phyloP scores from a whole-genome alignment of 495 filamentous ascomycete genomes.

The Xylaria castorea region DNA sequence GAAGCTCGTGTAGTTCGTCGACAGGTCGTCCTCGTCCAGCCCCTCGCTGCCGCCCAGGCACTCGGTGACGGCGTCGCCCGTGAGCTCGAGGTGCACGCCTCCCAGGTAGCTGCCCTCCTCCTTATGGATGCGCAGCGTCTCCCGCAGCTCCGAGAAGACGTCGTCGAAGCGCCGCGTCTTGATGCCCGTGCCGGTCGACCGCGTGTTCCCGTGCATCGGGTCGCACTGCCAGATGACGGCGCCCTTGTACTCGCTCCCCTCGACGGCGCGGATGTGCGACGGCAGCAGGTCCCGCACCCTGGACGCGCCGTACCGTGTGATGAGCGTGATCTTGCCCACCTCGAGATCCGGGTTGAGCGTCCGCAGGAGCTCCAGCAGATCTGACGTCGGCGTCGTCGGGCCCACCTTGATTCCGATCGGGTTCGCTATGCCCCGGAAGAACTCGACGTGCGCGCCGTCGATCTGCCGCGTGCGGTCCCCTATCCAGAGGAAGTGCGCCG shows the following conservation, averaged over 20 bases:
- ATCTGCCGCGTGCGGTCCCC: slow-evolving; percentile 94
- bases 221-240: slow-evolving; percentile 96
- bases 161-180: slow-evolving; percentile 89
- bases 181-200: slow-evolving; percentile 70
- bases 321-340: slow-evolving; percentile 90
- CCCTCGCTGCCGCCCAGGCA: slow-evolving; percentile 91
- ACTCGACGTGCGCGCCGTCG: slow-evolving; percentile 92
- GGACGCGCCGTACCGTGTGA: slow-evolving; percentile 87
- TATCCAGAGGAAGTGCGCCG: slow-evolving; percentile 98
- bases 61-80: slow-evolving; percentile 95
- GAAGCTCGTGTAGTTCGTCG: slow-evolving; percentile 88
- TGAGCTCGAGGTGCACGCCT: slow-evolving; percentile 93
- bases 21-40: slow-evolving; percentile 83
- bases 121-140: slow-evolving; percentile 82
- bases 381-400: slow-evolving; percentile 74
- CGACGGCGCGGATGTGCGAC: slow-evolving; percentile 84
- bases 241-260: slow-evolving; percentile 69
- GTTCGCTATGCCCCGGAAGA: slow-evolving; percentile 94
- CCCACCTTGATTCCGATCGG: slow-evolving; percentile 97
- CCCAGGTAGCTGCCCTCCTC: slow-evolving; percentile 83
- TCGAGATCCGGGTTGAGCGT: slow-evolving; percentile 83
- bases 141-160: slow-evolving; percentile 83
- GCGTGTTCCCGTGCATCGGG: slow-evolving; percentile 94
- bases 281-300: slow-evolving; percentile 76
- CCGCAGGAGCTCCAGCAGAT: slow-evolving; percentile 78